Evolutionary conservation across 2,329 filamentous ascomycete genomes (phyloP), one percentile per base, ranked within the genome.

Genomic region (Metarhizium anisopliae): DNA sequence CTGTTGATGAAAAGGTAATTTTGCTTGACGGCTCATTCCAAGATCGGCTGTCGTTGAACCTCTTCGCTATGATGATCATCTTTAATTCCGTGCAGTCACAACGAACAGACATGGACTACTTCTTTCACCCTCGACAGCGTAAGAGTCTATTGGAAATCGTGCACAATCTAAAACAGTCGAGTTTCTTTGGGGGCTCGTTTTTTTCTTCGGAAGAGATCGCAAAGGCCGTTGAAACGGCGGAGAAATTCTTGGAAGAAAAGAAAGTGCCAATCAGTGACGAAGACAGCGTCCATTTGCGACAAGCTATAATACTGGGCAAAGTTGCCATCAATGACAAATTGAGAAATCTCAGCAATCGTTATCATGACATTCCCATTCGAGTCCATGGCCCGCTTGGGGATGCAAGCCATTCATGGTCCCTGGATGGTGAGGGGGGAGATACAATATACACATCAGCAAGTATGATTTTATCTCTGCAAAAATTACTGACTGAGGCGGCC

Each of bases 11-110:
- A 64, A 84, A 81, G 50, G 74, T 89, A 1, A 80, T 94, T 0
- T 78, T 86, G 54, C 76, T 96, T 2, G 83, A 94, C 59, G 91
- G 91, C 0, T 93, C 86, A 1, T 90, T 86, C 63, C 90, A 93
- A 65, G 92, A 96, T 68, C 90, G 85, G 64, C 69, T 96, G 10
- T 89, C 86, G 0, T 77, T 92, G 30, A 96, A 96, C 61, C 72
- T 95, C 1, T 96, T 96, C 65, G 82, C 89, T 0, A 87, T 94
- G 71, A 84, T 90, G 66, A 82, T 96, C 50, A 85, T 89, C 2
- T 86, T 90, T 61, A 97, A 97, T 66, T 85, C 90, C 0, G 84
- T 97, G 1, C 92, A 92, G 29, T 96, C 91, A 5, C 89, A 96
- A 65, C 78, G 92, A 11, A 84, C 81, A 0, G 93, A 93, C 63